Evolutionary conservation across 2,329 filamentous ascomycete species (phyloP).

Genomic region (Chaetomiaceae sp.): DNA sequence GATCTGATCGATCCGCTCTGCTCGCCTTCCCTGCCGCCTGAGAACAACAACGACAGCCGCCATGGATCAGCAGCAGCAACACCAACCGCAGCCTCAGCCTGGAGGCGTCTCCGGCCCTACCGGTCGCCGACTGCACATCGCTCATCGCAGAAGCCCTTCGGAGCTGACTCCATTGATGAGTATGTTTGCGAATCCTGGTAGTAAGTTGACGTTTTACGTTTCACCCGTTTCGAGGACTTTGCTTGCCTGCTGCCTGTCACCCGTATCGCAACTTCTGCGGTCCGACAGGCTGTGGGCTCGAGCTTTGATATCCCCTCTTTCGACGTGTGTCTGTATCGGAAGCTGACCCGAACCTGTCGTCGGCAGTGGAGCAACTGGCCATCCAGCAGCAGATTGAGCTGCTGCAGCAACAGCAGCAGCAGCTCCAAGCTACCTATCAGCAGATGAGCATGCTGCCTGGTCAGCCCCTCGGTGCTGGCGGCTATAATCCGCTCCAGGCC

Average conservation of each 20-base stretch:
- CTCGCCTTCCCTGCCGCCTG: slow-evolving; percentile 2
- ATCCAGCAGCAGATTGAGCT: slow-evolving; percentile 98
- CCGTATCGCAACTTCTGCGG: not conserved
- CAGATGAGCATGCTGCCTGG: slow-evolving; percentile 94
- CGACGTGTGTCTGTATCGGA: not conserved
- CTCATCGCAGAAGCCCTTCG: slow-evolving; percentile 92
- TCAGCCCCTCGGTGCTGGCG: slow-evolving; percentile 66
- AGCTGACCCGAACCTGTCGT: slow-evolving; percentile 25
- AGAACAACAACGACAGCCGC: slow-evolving; percentile 34
- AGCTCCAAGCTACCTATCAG: slow-evolving; percentile 92
- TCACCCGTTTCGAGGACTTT: too few relatives aligned
- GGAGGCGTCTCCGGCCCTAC: slow-evolving; percentile 65
- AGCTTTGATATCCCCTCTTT: not conserved
- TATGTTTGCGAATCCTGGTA: slow-evolving; percentile 66
- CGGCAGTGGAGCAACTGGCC: slow-evolving; percentile 87
- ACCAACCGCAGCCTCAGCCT: slow-evolving; percentile 52
- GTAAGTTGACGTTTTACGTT: slow-evolving; percentile 44
- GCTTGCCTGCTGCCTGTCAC: not conserved
- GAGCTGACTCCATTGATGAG: slow-evolving; percentile 97
- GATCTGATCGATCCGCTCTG: slow-evolving; percentile 12
- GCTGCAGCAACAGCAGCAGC: slow-evolving; percentile 95
- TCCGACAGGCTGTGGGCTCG: slow-evolving; percentile 17
- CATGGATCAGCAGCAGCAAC: slow-evolving; percentile 58
- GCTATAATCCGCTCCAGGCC: slow-evolving; percentile 73
- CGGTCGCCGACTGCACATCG: slow-evolving; percentile 92